Conservation (phyloP, 1,139 yeast species). For the Hemisphaericaspora subhashii region DNA sequence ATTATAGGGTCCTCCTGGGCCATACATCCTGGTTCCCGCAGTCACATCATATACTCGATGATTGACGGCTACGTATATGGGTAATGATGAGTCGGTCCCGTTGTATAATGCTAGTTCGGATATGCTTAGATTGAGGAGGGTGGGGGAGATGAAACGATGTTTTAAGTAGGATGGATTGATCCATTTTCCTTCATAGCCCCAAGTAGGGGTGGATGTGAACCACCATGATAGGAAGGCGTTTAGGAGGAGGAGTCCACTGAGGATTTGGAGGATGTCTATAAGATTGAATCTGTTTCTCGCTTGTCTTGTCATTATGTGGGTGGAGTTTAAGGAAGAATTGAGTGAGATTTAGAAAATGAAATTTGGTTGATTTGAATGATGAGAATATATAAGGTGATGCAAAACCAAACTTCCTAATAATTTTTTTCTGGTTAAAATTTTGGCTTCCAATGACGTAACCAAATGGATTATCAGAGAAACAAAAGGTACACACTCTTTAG, state of each 20-base stretch:
- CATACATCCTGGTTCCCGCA: conserved; percentile 54
- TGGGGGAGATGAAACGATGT: conserved; percentile 22
- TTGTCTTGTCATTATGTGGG: neutral
- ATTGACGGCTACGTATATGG: conserved; percentile 64
- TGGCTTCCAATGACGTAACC: no score
- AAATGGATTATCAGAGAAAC: no score
- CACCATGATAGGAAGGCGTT: conserved; percentile 52
- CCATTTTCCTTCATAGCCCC: conserved; percentile 58
- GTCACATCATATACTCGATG: conserved; percentile 75
- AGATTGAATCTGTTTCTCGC: conserved; percentile 19
- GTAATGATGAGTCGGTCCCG: conserved; percentile 51
- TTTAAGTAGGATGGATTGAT: conserved; percentile 44
- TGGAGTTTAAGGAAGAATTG: neutral
- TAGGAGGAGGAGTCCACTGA: conserved; percentile 48
- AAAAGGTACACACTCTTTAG: no score
- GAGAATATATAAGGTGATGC: no score
- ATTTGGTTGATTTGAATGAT: no score
- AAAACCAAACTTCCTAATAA: no score
- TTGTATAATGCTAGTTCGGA: conserved; percentile 51
- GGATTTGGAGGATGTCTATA: conserved; percentile 44
- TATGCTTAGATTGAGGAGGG: conserved; percentile 37
- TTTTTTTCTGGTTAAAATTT: no score
- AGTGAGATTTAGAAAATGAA: no score
- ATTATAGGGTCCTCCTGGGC: conserved; percentile 63
- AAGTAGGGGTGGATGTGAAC: conserved; percentile 48